These are phyloP conservation scores for Vicia villosa DNA, from an alignment of 306 rosid genomes.

Conservation along the genomic window DNA sequence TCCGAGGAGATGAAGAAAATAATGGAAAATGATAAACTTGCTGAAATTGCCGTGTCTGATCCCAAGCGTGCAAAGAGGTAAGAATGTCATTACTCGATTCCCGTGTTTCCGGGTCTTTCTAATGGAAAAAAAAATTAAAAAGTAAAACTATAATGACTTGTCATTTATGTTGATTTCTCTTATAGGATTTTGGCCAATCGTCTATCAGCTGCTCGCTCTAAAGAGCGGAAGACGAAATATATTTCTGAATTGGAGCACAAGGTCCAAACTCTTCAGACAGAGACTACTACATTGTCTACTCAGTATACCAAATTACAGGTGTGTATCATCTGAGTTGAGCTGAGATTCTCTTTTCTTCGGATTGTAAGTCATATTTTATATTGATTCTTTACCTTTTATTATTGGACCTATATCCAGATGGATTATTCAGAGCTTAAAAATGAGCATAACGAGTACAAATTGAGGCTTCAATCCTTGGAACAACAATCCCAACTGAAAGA, in stretches of 20 bases:
- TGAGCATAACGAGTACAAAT: conserved; percentile 78
- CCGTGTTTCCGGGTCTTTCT: background rate
- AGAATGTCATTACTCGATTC: background rate
- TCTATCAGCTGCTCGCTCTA: conserved; percentile 91
- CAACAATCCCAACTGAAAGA: conserved; percentile 84
- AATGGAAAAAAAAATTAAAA: background rate
- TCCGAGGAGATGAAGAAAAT: conserved; percentile 71
- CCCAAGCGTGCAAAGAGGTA: conserved; percentile 93
- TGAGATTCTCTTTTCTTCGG: conserved; percentile 19
- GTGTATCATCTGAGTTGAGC: conserved; percentile 35
- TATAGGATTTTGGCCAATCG: conserved; percentile 91
- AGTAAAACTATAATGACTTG: background rate
- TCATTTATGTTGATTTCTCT: conserved; percentile 6
- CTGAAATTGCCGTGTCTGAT: conserved; percentile 79
- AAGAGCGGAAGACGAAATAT: conserved; percentile 73
- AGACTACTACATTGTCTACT: conserved; percentile 77
- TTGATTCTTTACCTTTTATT: conserved; percentile 12
- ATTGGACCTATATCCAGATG: conserved; percentile 48
- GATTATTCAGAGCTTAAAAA: conserved; percentile 55
- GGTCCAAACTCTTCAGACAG: conserved; percentile 91
- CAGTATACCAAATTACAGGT: conserved; percentile 78
- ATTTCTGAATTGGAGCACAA: conserved; percentile 84
- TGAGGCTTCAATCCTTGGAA: conserved; percentile 85
- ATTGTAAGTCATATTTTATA: background rate
- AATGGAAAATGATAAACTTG: conserved; percentile 70